These are phyloP conservation scores for Sphaerosporella brunnea DNA, from an alignment of 495 filamentous ascomycete species.

Conservation along the genomic window DNA sequence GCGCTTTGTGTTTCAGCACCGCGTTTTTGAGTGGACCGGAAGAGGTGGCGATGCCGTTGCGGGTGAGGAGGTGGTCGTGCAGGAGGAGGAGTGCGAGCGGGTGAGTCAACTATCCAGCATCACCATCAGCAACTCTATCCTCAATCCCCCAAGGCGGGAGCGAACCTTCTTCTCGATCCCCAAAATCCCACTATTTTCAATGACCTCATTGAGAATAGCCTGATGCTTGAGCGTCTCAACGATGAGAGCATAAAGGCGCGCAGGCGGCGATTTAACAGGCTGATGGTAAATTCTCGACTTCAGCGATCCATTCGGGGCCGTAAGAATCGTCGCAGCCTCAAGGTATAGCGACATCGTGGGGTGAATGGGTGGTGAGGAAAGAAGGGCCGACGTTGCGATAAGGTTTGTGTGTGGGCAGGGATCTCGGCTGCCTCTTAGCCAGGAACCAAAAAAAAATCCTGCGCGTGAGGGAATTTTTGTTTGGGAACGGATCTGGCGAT, in stretches of 20 bases:
- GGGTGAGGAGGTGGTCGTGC: slow-evolving; percentile 71
- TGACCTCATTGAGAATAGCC: slow-evolving; percentile 60
- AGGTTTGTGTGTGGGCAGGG: background rate
- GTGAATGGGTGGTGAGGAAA: background rate
- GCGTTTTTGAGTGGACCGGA: slow-evolving; percentile 58
- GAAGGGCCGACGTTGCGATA: background rate
- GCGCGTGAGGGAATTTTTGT: no score
- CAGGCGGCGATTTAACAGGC: slow-evolving; percentile 37
- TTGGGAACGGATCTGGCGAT: no score
- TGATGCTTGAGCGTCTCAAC: slow-evolving; percentile 85
- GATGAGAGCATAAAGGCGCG: slow-evolving; percentile 70
- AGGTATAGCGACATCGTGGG: slow-evolving; percentile 77
- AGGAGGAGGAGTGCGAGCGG: slow-evolving; percentile 61
- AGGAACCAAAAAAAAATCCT: no score
- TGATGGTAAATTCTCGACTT: slow-evolving; percentile 16
- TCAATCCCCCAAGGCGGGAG: background rate
- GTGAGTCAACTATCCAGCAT: slow-evolving; percentile 51
- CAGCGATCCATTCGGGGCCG: slow-evolving; percentile 36
- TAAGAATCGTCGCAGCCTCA: slow-evolving; percentile 62
- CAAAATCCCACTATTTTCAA: slow-evolving; percentile 56
- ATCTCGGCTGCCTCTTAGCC: no score
- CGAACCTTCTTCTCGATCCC: slow-evolving; percentile 64
- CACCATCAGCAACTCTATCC: slow-evolving; percentile 3
- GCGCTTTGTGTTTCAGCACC: slow-evolving; percentile 62
- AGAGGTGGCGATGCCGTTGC: slow-evolving; percentile 57